Evolutionary conservation across 164 flowering plant species (phyloP).

Genomic region (Macadamia integrifolia): DNA sequence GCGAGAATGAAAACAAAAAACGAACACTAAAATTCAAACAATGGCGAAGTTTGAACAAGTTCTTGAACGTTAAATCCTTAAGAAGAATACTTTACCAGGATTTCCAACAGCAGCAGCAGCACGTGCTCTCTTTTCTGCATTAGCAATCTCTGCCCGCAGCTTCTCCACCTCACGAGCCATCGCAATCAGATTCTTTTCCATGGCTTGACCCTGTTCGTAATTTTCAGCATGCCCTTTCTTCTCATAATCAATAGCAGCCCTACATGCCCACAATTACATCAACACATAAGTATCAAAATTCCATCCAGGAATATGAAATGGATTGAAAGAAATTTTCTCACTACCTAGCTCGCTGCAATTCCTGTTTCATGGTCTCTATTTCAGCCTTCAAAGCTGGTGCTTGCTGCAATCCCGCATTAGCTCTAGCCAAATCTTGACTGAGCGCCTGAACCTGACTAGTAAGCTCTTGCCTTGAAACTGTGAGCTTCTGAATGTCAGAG

Average conservation of each 20-base stretch:
- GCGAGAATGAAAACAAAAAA: too few species aligned
- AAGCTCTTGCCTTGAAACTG: conserved; percentile 59
- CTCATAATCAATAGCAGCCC: conserved; percentile 91
- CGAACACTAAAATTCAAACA: too few species aligned
- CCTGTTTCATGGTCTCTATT: conserved; percentile 68
- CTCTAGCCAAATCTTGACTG: conserved; percentile 60
- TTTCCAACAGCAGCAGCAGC: conserved; percentile 71
- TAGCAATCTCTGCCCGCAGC: conserved; percentile 87
- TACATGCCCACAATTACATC: conserved; percentile 16
- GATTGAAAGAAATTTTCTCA: neutral
- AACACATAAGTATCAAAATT: neutral
- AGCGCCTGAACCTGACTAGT: conserved; percentile 53
- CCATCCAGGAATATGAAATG: neutral
- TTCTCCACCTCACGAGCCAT: conserved; percentile 96
- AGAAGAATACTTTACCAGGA: conserved; percentile 39
- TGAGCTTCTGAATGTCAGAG: conserved; percentile 67
- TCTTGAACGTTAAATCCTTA: too few species aligned
- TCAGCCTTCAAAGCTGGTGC: conserved; percentile 65
- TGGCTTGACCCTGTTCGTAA: conserved; percentile 80
- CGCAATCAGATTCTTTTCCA: conserved; percentile 83
- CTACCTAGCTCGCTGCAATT: conserved; percentile 82
- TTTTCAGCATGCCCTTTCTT: conserved; percentile 89
- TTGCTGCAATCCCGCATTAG: conserved; percentile 62
- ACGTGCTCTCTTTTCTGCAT: conserved; percentile 77
- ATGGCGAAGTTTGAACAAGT: too few species aligned